These are phyloP conservation scores for Candida tetrigidarum DNA, from an alignment of 1,139 yeast genomes.

Conservation along the genomic window DNA sequence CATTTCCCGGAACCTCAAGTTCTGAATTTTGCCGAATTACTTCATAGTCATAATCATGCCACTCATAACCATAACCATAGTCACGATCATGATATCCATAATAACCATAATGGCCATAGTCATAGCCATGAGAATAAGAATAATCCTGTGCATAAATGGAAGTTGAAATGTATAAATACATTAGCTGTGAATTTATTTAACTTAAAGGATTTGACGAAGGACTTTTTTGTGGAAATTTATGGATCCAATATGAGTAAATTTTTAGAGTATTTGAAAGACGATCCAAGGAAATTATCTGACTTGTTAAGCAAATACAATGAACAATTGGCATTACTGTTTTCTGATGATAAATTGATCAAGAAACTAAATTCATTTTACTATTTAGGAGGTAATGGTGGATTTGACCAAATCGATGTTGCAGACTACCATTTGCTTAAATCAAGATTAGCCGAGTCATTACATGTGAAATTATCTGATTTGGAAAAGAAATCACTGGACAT, in stretches of 20 bases:
- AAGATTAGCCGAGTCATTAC: constrained; percentile 44
- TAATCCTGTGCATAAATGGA: constrained; percentile 35
- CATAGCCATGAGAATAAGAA: too few species aligned
- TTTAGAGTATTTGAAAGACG: constrained; percentile 26
- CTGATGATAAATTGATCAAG: constrained; percentile 31
- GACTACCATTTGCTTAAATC: constrained; percentile 43
- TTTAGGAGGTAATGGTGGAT: constrained; percentile 14
- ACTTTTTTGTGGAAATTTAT: constrained; percentile 31
- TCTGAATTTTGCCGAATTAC: constrained; percentile 20
- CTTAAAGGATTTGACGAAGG: constrained; percentile 20
- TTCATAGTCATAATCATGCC: too few species aligned
- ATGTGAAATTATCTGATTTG: constrained; percentile 38
- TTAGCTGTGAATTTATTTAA: constrained; percentile 34
- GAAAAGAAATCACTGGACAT: constrained; percentile 30
- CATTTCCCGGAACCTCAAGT: constrained; percentile 28
- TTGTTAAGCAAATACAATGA: constrained; percentile 27
- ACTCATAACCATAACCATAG: too few species aligned
- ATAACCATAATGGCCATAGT: too few species aligned
- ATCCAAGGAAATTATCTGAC: constrained; percentile 20
- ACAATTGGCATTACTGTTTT: constrained; percentile 23
- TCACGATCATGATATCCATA: too few species aligned
- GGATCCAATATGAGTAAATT: constrained; percentile 32
- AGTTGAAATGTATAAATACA: constrained; percentile 32
- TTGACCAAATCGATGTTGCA: constrained; percentile 21
- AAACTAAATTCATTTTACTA: constrained; percentile 23